These are phyloP conservation scores for Hyaloraphidium curvatum DNA, from an alignment of 192 early-diverging fungal species.

Conservation along the genomic window DNA sequence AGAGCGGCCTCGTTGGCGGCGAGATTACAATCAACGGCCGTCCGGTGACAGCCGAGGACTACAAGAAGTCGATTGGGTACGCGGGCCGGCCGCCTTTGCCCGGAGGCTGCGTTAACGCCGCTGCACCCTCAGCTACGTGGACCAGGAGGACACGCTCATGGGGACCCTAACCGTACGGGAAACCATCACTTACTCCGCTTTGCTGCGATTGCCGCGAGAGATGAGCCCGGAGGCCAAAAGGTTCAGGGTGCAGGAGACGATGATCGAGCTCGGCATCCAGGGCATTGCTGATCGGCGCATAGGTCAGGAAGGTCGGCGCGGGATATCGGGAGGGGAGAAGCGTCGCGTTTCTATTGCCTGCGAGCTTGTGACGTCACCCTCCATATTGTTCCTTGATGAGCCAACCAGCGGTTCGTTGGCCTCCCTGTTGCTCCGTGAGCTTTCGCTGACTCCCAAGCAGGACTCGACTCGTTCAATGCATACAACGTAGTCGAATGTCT, in stretches of 20 bases:
- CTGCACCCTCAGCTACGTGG: conserved; percentile 50
- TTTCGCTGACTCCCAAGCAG: conserved; percentile 8
- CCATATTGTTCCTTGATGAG: conserved; percentile 68
- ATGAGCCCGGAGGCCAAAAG: conserved; percentile 37
- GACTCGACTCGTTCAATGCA: conserved; percentile 81
- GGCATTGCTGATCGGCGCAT: conserved; percentile 62
- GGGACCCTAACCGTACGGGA: conserved; percentile 77
- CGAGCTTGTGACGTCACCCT: conserved; percentile 76
- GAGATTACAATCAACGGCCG: conserved; percentile 62
- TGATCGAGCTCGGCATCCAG: conserved; percentile 71
- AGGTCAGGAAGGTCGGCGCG: conserved; percentile 46
- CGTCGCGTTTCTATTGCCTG: conserved; percentile 84
- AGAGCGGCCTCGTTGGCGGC: conserved; percentile 44
- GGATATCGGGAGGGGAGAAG: conserved; percentile 83
- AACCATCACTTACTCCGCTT: conserved; percentile 72
- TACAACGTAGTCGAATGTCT: conserved; percentile 86
- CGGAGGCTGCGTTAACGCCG: conserved; percentile 6
- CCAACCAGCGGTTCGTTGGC: conserved; percentile 24
- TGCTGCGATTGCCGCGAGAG: conserved; percentile 53
- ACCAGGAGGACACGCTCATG: conserved; percentile 79
- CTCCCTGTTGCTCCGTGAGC: background rate
- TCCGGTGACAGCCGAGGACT: conserved; percentile 38
- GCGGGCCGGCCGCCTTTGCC: background rate
- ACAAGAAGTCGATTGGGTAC: conserved; percentile 21
- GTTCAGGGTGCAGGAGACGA: conserved; percentile 51